Percentiles rank a stretch among this genome's conserved stretches.
Conservation (phyloP, 768 basidiomycete species). For the Mycena floridula region DNA sequence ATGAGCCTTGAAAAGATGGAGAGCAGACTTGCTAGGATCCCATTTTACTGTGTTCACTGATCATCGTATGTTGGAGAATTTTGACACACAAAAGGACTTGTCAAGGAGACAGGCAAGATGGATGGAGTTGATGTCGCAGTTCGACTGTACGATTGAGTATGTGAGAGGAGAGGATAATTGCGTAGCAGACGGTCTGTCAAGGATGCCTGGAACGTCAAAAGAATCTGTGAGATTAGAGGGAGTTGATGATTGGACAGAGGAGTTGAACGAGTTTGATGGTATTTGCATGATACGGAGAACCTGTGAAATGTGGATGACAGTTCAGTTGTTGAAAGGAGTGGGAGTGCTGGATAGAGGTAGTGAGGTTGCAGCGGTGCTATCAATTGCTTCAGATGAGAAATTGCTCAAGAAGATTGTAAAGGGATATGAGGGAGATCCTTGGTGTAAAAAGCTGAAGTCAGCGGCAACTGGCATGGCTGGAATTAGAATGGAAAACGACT, state of each 20-base stretch:
- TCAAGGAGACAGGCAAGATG: neutral
- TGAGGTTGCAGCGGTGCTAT: neutral
- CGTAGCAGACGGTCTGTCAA: slow-evolving; percentile 23
- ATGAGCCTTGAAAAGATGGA: neutral
- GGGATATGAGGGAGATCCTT: neutral
- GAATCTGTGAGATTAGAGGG: slow-evolving; percentile 11
- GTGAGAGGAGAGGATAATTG: slow-evolving; percentile 20
- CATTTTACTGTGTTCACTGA: slow-evolving; percentile 19
- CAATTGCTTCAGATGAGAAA: neutral
- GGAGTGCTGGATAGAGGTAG: neutral
- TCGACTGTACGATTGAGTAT: slow-evolving; percentile 21
- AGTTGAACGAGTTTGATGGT: slow-evolving; percentile 21
- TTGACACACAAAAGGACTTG: neutral
- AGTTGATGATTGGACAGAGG: slow-evolving; percentile 14
- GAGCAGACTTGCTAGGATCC: slow-evolving; percentile 2
- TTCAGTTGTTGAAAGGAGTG: neutral
- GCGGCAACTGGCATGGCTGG: neutral
- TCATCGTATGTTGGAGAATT: slow-evolving; percentile 20
- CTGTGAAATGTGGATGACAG: neutral
- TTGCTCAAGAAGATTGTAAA: slow-evolving; percentile 1
- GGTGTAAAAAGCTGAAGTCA: slow-evolving; percentile 4
- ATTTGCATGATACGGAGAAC: slow-evolving; percentile 18
- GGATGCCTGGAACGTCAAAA: slow-evolving; percentile 18
- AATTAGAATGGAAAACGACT: neutral
- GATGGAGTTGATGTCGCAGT: slow-evolving; percentile 19